phyloP scores from a whole-genome alignment of 2,329 filamentous ascomycete species.

The Colletotrichum cuscutae region DNA sequence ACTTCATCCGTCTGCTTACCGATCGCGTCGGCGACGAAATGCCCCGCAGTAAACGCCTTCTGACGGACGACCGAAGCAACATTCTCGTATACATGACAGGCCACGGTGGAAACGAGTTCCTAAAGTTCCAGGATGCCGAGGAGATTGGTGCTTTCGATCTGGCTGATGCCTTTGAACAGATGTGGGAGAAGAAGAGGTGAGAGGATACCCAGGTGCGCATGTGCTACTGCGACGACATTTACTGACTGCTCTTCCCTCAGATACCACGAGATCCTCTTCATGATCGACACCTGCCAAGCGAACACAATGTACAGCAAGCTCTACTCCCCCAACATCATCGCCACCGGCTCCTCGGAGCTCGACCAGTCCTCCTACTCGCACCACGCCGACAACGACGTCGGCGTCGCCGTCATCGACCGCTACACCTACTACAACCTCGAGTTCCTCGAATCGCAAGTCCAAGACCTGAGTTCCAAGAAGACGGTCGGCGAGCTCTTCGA shows the following conservation, averaged over 20 bases:
- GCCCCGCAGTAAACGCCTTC: slow-evolving; percentile 89
- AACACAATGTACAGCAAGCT: slow-evolving; percentile 99
- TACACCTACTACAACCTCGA: slow-evolving; percentile 99
- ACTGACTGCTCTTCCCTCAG: slow-evolving; percentile 48
- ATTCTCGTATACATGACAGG: slow-evolving; percentile 99
- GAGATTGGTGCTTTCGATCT: slow-evolving; percentile 97
- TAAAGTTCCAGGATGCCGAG: slow-evolving; percentile 98
- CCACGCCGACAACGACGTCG: slow-evolving; percentile 97
- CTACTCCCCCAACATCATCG: slow-evolving; percentile 98
- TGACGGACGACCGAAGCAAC: slow-evolving; percentile 96
- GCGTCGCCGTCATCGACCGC: slow-evolving; percentile 96
- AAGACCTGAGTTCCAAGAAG: slow-evolving; percentile 85
- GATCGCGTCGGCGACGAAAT: slow-evolving; percentile 95
- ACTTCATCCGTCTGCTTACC: slow-evolving; percentile 95
- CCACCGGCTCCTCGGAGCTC: slow-evolving; percentile 94
- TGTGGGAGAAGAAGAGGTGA: slow-evolving; percentile 98
- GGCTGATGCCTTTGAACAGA: slow-evolving; percentile 97
- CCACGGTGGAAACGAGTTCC: slow-evolving; percentile 95
- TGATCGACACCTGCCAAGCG: slow-evolving; percentile 99
- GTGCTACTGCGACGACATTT: not conserved
- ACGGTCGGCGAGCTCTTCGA: slow-evolving; percentile 95
- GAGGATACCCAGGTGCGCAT: slow-evolving; percentile 32
- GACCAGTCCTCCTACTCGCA: slow-evolving; percentile 98
- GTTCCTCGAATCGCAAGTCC: slow-evolving; percentile 91
- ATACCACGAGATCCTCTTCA: slow-evolving; percentile 98